Evolutionary conservation across 2,329 filamentous ascomycete species (phyloP).

Genomic region (Sarocladium oryzae): DNA sequence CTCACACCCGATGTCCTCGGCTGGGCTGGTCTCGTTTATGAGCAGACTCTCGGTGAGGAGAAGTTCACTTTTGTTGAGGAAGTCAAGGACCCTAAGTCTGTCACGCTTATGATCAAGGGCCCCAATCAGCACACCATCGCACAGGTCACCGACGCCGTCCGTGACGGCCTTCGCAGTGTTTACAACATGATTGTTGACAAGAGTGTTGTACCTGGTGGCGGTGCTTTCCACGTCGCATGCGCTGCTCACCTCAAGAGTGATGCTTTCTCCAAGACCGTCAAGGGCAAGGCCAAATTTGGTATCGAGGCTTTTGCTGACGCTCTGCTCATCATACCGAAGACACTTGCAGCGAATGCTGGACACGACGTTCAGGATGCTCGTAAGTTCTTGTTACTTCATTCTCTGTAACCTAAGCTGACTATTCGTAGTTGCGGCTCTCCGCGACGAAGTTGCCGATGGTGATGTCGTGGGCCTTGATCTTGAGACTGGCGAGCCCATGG

Average conservation of each 20-base stretch:
- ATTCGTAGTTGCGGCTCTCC: conserved; percentile 66
- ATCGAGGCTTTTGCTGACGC: conserved; percentile 94
- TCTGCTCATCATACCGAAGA: conserved; percentile 93
- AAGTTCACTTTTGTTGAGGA: conserved; percentile 99
- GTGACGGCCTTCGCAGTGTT: conserved; percentile 89
- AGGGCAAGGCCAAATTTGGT: conserved; percentile 96
- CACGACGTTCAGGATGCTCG: conserved; percentile 94
- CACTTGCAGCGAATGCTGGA: conserved; percentile 88
- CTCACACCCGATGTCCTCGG: conserved; percentile 81
- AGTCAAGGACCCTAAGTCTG: conserved; percentile 97
- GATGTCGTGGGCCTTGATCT: conserved; percentile 83
- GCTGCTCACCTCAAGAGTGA: conserved; percentile 83
- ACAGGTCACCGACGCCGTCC: conserved; percentile 92
- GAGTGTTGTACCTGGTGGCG: conserved; percentile 88
- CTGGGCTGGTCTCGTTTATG: conserved; percentile 94
- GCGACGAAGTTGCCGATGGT: conserved; percentile 80
- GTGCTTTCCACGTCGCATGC: conserved; percentile 93
- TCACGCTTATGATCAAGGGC: conserved; percentile 95
- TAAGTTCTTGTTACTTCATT: conserved; percentile 55
- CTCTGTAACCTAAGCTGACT: conserved; percentile 13
- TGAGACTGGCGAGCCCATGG: conserved; percentile 85
- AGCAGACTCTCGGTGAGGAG: conserved; percentile 95
- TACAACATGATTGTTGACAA: conserved; percentile 99
- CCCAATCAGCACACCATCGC: conserved; percentile 95
- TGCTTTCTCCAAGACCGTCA: conserved; percentile 80